Base-by-base conservation (phyloP, 805 yeast genomes). In the Blastobotrys muscicola region DNA sequence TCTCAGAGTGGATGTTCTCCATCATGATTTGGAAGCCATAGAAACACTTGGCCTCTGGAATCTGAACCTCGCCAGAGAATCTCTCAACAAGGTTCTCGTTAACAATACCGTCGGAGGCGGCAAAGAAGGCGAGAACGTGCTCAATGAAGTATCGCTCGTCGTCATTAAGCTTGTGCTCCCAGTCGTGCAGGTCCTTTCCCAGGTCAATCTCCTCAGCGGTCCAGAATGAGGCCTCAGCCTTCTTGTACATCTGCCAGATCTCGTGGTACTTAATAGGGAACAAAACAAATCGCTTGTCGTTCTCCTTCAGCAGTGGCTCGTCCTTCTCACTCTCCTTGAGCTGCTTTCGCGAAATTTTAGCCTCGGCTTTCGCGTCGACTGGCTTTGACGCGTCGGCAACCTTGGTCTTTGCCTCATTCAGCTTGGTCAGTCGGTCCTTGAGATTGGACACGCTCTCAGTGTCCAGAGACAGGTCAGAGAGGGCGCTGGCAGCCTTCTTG, bases 191-290 rank as follows among this genome's bases (percentile, higher is more conserved):
- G 66, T 90, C 98, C 72, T 90, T 92, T 44, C 94, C 80, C 52
- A 90, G 76, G 68, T 90, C 98, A 53, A 90, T 87, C 70, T 92
- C 98, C 72, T 90, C 98, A 39, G 97, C 97, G 34, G 97, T 92
- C 98, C 98, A 90, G 76, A 90, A 90, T 4, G 97, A 90, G 11
- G 98, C 98, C 74, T 92, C 98, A 41, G 97, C 97, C 70, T 90
- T 86, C 74, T 90, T 90, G 70, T 90, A 90, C 74, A 94, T 89
- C 67, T 90, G 95, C 97, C 97, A 90, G 65, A 90, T 85, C 70
- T 90, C 97, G 63, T 89, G 90, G 71, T 87, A 92, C 69, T 85
- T 83, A 69, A 90, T 86, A 54, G 98, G 98, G 78, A 89, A 89
- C 48, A 90, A 70, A 42, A 92, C 97, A 59, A 85, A 87, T 62